Conservation (phyloP, 2,329 filamentous ascomycete species). For the Talaromyces albobiverticillius region DNA sequence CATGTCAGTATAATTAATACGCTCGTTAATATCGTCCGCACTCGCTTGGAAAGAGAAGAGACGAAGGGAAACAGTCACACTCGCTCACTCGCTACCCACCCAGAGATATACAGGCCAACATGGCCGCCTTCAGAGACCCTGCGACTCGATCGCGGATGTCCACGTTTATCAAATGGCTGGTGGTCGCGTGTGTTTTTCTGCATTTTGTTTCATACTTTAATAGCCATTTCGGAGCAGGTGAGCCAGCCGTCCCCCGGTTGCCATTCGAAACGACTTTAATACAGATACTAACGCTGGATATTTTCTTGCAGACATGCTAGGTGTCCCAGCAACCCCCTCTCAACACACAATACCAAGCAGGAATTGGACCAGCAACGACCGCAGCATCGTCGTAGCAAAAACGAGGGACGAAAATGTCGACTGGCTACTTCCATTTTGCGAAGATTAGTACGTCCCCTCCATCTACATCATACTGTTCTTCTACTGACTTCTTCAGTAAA, state of each 20-base stretch:
- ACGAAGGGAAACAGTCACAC: too few relatives aligned
- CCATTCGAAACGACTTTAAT: too few relatives aligned
- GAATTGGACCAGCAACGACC: slow-evolving; percentile 11
- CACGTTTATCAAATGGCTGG: slow-evolving; percentile 11
- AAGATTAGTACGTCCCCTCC: slow-evolving; percentile 10
- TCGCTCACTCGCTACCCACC: not conserved
- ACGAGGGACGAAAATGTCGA: slow-evolving; percentile 11
- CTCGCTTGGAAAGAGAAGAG: too few relatives aligned
- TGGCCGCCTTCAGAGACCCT: slow-evolving; percentile 14
- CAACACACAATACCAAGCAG: slow-evolving; percentile 3
- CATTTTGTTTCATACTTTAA: slow-evolving; percentile 12
- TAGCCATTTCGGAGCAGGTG: slow-evolving; percentile 1
- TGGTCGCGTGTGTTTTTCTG: slow-evolving; percentile 9
- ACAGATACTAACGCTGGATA: too few relatives aligned
- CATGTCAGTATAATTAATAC: too few relatives aligned
- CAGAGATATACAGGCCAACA: too few relatives aligned
- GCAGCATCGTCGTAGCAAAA: slow-evolving; percentile 12
- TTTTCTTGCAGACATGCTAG: not conserved
- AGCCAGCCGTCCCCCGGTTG: too few relatives aligned
- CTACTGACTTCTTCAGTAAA: slow-evolving; percentile 3
- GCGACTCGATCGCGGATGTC: slow-evolving; percentile 7
- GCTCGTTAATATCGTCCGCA: not conserved
- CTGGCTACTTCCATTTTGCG: slow-evolving; percentile 13
- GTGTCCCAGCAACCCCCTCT: slow-evolving; percentile 2
- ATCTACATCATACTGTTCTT: not conserved